A percentile compares a stretch with the other conserved stretches of the same genome.
Evolutionary conservation across 176 grass and related monocot species (phyloP).

Genomic region (Metroxylon sagu): DNA sequence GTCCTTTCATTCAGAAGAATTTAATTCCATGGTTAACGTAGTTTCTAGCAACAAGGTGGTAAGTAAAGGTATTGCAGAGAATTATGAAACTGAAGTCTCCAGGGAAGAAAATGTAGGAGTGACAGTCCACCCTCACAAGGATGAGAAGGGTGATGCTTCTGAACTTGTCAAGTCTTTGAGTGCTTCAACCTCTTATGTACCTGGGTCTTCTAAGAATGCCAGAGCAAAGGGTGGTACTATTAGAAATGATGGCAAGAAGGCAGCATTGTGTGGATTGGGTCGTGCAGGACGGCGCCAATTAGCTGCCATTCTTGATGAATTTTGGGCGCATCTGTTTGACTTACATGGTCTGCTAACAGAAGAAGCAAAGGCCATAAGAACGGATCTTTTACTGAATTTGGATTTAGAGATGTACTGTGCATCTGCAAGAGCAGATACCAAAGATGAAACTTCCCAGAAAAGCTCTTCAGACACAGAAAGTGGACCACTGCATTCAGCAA

Average conservation of each 20-base stretch:
- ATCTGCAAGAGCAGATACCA: slow-evolving; percentile 31
- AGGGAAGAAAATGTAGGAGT: slow-evolving; percentile 48
- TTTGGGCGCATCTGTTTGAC: slow-evolving; percentile 94
- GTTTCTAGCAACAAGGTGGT: too few species aligned
- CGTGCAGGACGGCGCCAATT: slow-evolving; percentile 81
- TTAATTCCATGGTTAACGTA: too few species aligned
- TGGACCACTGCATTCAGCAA: slow-evolving; percentile 28
- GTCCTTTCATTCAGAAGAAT: too few species aligned
- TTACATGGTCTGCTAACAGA: slow-evolving; percentile 77
- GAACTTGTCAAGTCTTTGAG: slow-evolving; percentile 33
- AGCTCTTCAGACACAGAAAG: slow-evolving; percentile 33
- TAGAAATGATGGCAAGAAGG: slow-evolving; percentile 44
- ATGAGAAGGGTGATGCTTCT: slow-evolving; percentile 30
- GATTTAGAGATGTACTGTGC: slow-evolving; percentile 46
- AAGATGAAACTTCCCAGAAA: slow-evolving; percentile 35
- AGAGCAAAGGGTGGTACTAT: slow-evolving; percentile 44
- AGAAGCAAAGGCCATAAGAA: slow-evolving; percentile 59
- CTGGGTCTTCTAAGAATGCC: slow-evolving; percentile 45
- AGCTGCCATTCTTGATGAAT: slow-evolving; percentile 71
- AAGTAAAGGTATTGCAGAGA: slow-evolving; percentile 21
- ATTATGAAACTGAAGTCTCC: slow-evolving; percentile 15
- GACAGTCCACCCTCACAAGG: slow-evolving; percentile 27
- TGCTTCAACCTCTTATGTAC: slow-evolving; percentile 30
- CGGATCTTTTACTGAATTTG: slow-evolving; percentile 62
- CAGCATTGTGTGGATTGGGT: slow-evolving; percentile 69